A percentile compares a stretch with the other conserved stretches of the same genome.
phyloP scores from a whole-genome alignment of 140 eudicot species.

The Stevia rebaudiana region DNA sequence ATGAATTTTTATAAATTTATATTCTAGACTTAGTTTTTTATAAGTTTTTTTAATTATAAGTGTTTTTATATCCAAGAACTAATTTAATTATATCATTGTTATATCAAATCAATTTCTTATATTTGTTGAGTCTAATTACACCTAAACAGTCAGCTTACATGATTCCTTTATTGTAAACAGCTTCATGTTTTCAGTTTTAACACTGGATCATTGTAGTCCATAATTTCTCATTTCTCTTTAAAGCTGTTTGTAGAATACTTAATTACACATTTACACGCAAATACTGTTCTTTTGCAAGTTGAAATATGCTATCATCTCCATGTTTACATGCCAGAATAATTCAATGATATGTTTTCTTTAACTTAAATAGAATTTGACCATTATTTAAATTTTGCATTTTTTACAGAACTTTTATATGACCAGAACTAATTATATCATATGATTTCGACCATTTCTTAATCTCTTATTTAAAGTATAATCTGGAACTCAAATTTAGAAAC shows the following conservation, averaged over 20 bases:
- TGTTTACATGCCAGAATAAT: conserved; percentile 6
- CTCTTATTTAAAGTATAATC: too few species aligned
- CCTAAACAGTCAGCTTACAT: background rate
- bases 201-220: conserved; percentile 10
- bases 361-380: background rate
- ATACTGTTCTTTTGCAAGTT: background rate
- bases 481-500: too few species aligned
- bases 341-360: background rate
- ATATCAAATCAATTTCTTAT: conserved; percentile 7
- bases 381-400: conserved; percentile 16
- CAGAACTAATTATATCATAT: conserved; percentile 67
- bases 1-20: too few species aligned
- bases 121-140: background rate
- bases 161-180: background rate
- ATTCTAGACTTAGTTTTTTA: too few species aligned
- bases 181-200: background rate
- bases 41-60: too few species aligned
- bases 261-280: background rate
- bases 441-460: conserved; percentile 45
- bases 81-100: too few species aligned
- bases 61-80: too few species aligned
- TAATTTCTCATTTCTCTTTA: background rate
- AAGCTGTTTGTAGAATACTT: background rate
- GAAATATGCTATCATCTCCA: background rate
- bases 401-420: conserved; percentile 85